Conservation (phyloP, 345 rosid genomes). For the Syzygium aromaticum region DNA sequence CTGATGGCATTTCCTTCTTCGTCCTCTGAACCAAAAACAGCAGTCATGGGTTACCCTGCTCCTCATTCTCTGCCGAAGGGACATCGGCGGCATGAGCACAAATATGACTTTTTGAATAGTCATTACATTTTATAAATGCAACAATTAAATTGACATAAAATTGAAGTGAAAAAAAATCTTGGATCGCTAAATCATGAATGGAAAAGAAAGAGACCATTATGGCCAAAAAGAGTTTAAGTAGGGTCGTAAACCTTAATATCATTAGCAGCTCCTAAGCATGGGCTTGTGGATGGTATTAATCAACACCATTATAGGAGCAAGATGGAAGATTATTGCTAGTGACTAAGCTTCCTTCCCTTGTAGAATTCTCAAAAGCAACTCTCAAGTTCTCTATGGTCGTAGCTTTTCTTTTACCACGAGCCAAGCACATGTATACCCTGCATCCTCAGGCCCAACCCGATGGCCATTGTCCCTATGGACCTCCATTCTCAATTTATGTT, state of each 20-base stretch:
- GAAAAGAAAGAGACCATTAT: too few relatives aligned
- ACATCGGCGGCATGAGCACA: too few relatives aligned
- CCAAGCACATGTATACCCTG: background rate
- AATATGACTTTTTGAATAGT: too few relatives aligned
- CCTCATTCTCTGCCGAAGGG: too few relatives aligned
- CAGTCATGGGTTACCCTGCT: too few relatives aligned
- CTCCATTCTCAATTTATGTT: background rate
- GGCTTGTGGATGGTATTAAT: background rate
- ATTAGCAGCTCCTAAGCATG: background rate
- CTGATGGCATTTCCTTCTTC: too few relatives aligned
- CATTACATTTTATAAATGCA: too few relatives aligned
- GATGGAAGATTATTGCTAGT: background rate
- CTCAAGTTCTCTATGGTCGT: background rate
- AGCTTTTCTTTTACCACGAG: background rate
- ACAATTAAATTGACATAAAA: too few relatives aligned
- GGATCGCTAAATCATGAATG: too few relatives aligned
- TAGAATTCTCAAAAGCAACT: background rate
- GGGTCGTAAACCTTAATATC: background rate
- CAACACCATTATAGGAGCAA: background rate
- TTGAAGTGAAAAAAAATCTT: too few relatives aligned
- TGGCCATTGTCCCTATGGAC: fast-evolving
- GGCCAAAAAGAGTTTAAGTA: background rate
- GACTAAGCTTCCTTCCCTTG: background rate
- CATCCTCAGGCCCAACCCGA: background rate
- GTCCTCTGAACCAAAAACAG: too few relatives aligned